phyloP scores from a whole-genome alignment of 2,329 filamentous ascomycete genomes.

The Claviceps monticola region DNA sequence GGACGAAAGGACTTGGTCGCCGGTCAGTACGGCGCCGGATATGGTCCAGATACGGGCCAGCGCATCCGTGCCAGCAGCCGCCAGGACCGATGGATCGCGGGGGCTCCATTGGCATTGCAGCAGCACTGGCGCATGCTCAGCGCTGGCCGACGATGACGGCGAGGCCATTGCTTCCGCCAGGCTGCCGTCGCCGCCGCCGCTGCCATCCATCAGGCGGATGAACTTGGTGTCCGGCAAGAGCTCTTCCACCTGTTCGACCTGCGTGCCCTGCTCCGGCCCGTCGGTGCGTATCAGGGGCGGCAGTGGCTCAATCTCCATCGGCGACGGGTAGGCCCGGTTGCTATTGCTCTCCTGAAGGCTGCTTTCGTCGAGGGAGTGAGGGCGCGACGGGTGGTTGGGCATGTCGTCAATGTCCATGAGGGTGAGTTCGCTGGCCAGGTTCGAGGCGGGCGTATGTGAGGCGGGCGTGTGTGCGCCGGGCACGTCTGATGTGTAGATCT shows the following conservation, averaged over 20 bases:
- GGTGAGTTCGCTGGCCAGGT: slow-evolving; percentile 18
- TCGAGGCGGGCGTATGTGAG: slow-evolving; percentile 31
- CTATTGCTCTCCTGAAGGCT: slow-evolving; percentile 22
- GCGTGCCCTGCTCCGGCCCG: slow-evolving; percentile 49
- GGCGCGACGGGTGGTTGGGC: slow-evolving; percentile 14
- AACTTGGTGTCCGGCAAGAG: slow-evolving; percentile 46
- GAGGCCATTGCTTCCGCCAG: slow-evolving; percentile 16
- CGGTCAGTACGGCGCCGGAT: slow-evolving; percentile 28
- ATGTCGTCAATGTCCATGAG: slow-evolving; percentile 44
- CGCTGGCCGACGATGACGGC: slow-evolving; percentile 23
- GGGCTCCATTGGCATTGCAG: slow-evolving; percentile 59
- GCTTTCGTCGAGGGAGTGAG: slow-evolving; percentile 8
- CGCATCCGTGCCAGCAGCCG: slow-evolving; percentile 54
- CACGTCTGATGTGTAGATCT: not conserved
- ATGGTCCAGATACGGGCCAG: slow-evolving; percentile 57
- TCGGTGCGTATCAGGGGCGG: slow-evolving; percentile 41
- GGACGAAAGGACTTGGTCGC: slow-evolving; percentile 25
- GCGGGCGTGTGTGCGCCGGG: slow-evolving; percentile 14
- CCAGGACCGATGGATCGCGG: slow-evolving; percentile 48
- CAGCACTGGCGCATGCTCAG: slow-evolving; percentile 44
- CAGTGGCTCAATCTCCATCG: slow-evolving; percentile 42
- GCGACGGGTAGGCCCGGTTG: slow-evolving; percentile 52
- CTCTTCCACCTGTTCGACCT: slow-evolving; percentile 50
- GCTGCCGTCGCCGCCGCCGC: slow-evolving; percentile 22
- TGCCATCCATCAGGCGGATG: slow-evolving; percentile 37